phyloP scores from a whole-genome alignment of 106 monocot genomes.

The Hemerocallis citrina region DNA sequence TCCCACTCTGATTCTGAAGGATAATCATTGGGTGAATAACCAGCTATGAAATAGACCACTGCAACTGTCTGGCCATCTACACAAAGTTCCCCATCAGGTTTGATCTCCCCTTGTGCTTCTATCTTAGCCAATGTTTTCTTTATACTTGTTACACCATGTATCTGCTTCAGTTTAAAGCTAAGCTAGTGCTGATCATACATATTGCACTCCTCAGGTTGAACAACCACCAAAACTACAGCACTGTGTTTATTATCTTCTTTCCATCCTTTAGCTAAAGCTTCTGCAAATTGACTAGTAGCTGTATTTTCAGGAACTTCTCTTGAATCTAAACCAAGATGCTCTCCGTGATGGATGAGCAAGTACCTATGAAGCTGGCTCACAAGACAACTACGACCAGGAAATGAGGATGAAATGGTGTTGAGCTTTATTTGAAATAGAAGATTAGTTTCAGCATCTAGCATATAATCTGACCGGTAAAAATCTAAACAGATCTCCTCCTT shows the following conservation, averaged over 20 bases:
- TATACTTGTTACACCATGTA: constrained; percentile 69
- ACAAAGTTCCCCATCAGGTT: constrained; percentile 73
- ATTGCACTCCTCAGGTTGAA: constrained; percentile 78
- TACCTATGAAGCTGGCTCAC: constrained; percentile 88
- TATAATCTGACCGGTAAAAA: constrained; percentile 99
- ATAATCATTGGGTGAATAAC: constrained; percentile 97
- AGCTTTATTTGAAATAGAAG: constrained; percentile 92
- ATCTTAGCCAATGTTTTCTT: constrained; percentile 90
- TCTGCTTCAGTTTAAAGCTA: constrained; percentile 49
- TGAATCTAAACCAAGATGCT: constrained; percentile 50
- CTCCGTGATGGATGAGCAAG: constrained; percentile 50
- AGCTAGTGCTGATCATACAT: constrained; percentile 99
- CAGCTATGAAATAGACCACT: constrained; percentile 89
- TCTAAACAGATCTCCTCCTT: constrained; percentile 93
- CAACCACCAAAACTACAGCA: constrained; percentile 81
- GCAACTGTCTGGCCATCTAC: constrained; percentile 55
- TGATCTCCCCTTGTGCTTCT: constrained; percentile 61
- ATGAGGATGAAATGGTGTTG: constrained; percentile 94
- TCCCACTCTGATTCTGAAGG: constrained; percentile 96
- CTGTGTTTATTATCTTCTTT: constrained; percentile 62
- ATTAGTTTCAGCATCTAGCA: constrained; percentile 87
- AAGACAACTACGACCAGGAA: constrained; percentile 83
- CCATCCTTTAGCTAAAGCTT: constrained; percentile 79
- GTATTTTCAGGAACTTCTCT: constrained; percentile 63
- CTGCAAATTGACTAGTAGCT: constrained; percentile 55